These are phyloP conservation scores for Fusarium oxysporum DNA, from an alignment of 2,329 filamentous ascomycete genomes.

Conservation along the genomic window DNA sequence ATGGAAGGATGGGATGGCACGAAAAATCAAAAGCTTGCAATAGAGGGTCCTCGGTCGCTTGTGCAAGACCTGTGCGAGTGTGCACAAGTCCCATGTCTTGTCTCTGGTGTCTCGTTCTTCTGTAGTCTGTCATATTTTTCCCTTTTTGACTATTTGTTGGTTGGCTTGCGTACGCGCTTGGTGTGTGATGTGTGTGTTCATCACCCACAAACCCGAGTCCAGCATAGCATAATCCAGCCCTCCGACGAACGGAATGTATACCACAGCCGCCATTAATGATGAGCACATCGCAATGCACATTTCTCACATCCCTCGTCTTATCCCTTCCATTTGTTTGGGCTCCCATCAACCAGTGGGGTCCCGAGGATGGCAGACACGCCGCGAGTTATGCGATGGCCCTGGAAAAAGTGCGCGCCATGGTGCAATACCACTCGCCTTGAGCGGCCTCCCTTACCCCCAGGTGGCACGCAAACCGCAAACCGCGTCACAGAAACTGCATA, in stretches of 20 bases:
- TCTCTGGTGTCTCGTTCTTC: conserved; percentile 23
- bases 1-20: conserved; percentile 23
- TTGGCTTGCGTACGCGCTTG: conserved; percentile 34
- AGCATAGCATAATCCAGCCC: conserved; percentile 15
- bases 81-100: conserved; percentile 36
- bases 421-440: conserved; percentile 41
- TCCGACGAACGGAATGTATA: conserved; percentile 32
- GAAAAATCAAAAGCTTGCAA: conserved; percentile 25
- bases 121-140: conserved; percentile 15
- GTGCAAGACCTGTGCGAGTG: conserved; percentile 35
- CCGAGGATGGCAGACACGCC: conserved; percentile 41
- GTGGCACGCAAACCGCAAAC: conserved; percentile 48
- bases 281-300: conserved; percentile 36
- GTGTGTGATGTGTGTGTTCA: conserved; percentile 26
- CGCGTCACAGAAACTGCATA: conserved; percentile 53
- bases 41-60: conserved; percentile 33
- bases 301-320: conserved; percentile 37
- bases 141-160: not conserved
- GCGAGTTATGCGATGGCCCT: conserved; percentile 42
- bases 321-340: conserved; percentile 37
- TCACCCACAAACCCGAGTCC: conserved; percentile 18
- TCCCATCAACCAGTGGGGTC: conserved; percentile 35
- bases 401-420: conserved; percentile 38
- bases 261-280: conserved; percentile 35
- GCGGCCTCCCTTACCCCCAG: conserved; percentile 37